phyloP scores from a whole-genome alignment of 202 grass and related monocot genomes.

The Carex sylvatica region DNA sequence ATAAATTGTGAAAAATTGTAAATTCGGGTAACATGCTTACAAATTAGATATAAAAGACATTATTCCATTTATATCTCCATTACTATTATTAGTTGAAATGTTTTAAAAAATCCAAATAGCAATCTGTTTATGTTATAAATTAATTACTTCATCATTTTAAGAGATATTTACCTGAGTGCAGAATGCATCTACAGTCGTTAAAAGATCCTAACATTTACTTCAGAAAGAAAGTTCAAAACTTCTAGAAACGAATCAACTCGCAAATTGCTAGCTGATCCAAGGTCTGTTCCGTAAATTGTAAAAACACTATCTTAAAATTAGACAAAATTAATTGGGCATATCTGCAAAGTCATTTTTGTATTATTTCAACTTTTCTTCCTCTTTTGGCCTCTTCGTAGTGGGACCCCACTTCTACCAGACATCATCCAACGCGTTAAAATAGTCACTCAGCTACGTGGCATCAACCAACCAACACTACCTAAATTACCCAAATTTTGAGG shows the following conservation, averaged over 20 bases:
- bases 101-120: background rate
- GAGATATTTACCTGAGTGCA: too few relatives aligned
- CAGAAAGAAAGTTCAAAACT: background rate
- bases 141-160: background rate
- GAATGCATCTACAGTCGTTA: background rate
- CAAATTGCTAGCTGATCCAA: background rate
- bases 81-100: background rate
- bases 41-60: background rate
- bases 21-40: background rate
- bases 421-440: constrained; percentile 1
- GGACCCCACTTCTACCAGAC: background rate
- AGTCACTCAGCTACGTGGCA: background rate
- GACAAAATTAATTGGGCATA: background rate
- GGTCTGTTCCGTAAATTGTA: background rate
- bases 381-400: background rate
- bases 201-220: background rate
- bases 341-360: background rate
- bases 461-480: background rate
- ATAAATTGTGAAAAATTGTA: background rate
- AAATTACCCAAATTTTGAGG: too few relatives aligned
- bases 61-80: background rate
- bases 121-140: background rate
- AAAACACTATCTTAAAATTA: background rate
- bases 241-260: background rate
- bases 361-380: background rate